Evolutionary conservation across 192 early-diverging fungal species (phyloP).

Genomic region (Dimargaris cristalligena): DNA sequence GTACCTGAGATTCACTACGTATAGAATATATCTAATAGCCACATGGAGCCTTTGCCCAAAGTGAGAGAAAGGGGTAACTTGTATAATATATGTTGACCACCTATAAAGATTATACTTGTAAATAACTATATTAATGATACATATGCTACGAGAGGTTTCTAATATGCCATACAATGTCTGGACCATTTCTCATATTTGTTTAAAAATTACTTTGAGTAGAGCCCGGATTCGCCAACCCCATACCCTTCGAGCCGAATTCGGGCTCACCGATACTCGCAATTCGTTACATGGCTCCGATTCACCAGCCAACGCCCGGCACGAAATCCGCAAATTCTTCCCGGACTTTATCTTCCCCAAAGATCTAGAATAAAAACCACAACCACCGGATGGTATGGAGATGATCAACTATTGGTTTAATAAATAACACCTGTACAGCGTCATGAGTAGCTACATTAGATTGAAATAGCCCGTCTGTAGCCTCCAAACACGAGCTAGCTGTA

Average conservation of each 20-base stretch:
- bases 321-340: constrained; percentile 44
- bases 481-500: too few species aligned
- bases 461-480: too few species aligned
- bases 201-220: constrained; percentile 13
- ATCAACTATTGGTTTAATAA: too few species aligned
- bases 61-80: background rate
- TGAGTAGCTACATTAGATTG: too few species aligned
- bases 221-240: constrained; percentile 35
- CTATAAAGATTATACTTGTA: background rate
- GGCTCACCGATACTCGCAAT: constrained; percentile 56
- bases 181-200: background rate
- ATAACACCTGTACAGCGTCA: too few species aligned
- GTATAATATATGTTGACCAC: background rate
- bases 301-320: constrained; percentile 30
- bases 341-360: too few species aligned
- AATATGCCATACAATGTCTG: background rate
- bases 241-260: constrained; percentile 41
- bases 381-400: too few species aligned
- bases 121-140: too few species aligned
- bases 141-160: background rate
- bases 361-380: too few species aligned
- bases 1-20: background rate
- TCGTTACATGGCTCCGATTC: constrained; percentile 67
- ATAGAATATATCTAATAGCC: background rate
- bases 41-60: background rate